phyloP scores from a whole-genome alignment of 2,329 filamentous ascomycete genomes.

The Plenodomus tracheiphilus region DNA sequence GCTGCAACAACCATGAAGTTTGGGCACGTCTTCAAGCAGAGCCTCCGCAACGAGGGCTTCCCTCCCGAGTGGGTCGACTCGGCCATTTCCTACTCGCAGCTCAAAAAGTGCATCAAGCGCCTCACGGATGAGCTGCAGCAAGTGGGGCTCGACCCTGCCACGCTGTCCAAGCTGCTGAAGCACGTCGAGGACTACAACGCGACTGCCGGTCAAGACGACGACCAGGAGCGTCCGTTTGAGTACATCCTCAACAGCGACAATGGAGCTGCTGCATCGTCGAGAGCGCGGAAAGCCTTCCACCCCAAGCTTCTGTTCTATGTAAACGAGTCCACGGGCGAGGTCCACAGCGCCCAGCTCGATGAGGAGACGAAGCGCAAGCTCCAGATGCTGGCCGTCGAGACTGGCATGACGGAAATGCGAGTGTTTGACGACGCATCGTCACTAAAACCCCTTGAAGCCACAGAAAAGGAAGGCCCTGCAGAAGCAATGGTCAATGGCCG shows the following conservation, averaged over 20 bases:
- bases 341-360: constrained; percentile 69
- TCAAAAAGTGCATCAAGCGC: constrained; percentile 88
- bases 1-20: constrained; percentile 71
- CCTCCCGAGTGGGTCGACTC: constrained; percentile 71
- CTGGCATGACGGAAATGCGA: constrained; percentile 47
- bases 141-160: constrained; percentile 73
- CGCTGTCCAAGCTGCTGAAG: constrained; percentile 66
- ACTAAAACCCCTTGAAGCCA: constrained; percentile 8
- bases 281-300: constrained; percentile 50
- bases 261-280: constrained; percentile 3
- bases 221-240: constrained; percentile 39
- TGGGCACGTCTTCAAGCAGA: constrained; percentile 73
- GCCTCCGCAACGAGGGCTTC: constrained; percentile 72
- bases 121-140: constrained; percentile 71
- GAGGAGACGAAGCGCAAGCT: constrained; percentile 67
- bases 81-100: constrained; percentile 79
- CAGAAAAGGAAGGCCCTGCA: not conserved
- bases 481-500: constrained; percentile 1
- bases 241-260: constrained; percentile 38
- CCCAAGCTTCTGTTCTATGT: constrained; percentile 73
- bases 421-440: constrained; percentile 34
- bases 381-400: constrained; percentile 59
- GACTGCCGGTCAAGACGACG: constrained; percentile 23
- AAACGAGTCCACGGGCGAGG: constrained; percentile 66
- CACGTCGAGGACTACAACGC: constrained; percentile 45